Evolutionary conservation across 805 yeast species (phyloP), one percentile per base, ranked within the genome.

Genomic region (Vanderwaltozyma yarrowii): DNA sequence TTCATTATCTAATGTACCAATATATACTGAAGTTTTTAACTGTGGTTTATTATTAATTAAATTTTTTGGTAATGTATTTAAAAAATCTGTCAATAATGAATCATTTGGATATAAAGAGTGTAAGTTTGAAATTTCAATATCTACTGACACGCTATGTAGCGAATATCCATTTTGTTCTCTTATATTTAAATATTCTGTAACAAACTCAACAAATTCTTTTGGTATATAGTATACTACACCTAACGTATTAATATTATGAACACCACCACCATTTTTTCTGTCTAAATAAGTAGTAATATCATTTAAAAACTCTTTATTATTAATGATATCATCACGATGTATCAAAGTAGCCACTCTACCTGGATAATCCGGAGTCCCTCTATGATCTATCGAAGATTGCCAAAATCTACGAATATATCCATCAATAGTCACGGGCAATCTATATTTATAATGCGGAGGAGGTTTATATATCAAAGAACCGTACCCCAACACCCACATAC

Each of bases 131-230:
- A 19, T n/a, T 16, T 47, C 49, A 10, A 82, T 64, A 45, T 71
- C 69, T 52, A 86, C 84, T 5, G 74, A 75, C 3, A 86, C 78
- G 17, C 67, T 60, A 45, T 82, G 85, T 2, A 75, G 65, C 1
- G 85, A 67, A 58, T 88, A 88, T 0, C 96, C 97, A 52, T 86
- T 87, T 56, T 86, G 87, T 50, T 88, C 97, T 39, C 97, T 67
- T 12, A 74, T 69, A 48, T 88, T 94, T 35, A 88, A 66, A 47
- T 85, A 80, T 13, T 71, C 78, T 24, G 67, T 65, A 14, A 85
- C 92, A 40, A 71, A 71, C 5, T 58, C 56, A 0, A 80, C 87
- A 36, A 72, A 55, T 37, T 74, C 73, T 0, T 85, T 72, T 4
- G 78, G 78, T 7, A 88, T 80, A 49, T 80, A 79, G 60, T 85